Base-by-base conservation (phyloP, 371 early-diverging fungal genomes). In the Mortierella sp. region DNA sequence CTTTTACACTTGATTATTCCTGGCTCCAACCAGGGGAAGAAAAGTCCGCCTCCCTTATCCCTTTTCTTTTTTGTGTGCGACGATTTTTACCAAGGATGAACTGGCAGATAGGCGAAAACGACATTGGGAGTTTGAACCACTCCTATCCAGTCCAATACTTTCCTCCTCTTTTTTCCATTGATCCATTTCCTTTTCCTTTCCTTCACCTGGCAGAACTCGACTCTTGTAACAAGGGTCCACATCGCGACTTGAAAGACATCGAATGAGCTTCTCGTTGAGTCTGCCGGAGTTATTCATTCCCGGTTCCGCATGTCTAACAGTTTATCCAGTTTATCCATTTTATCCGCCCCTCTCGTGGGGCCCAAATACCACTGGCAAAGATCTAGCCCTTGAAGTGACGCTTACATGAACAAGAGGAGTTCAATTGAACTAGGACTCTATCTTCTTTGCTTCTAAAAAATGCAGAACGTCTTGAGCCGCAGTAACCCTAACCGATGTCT, bases 281-380 rank as follows among this genome's bases (percentile, higher is more conserved):
- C 65, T 21, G 34, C 65, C 65, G 65, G 65, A 9, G 19, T 38
- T 65, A 38, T 16, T 65, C 65, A 19, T 38, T 38, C 38, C 65
- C 65, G 19, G 24, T 65, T 10, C 24, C 38, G 34, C 9, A 31
- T 60, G 38, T 65, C 60, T 2, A 65, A 38, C 65, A 65, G 65
- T 65, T 65, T 63, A 34, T 63, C 65, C 65, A 26, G 16, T 63
- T 63, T 65, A 21, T 38, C 65, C 65, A 34, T 34, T 48, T 48
- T 48, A 48, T 48, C 42, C 42, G 42, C 42, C 42, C 42, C 42
- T 38, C 42, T 48, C 9, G 0, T 14, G 14, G 48, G 45, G 45
- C 45, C 48, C 9, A 48, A 38, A 38, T 5, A 38, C 63, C 65
- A 21, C 10, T 65, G 9, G 34, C 19, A 10, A 6, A 60, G 38